Percentiles rank a stretch among this genome's conserved stretches.
These are phyloP conservation scores for Cladosporium sp. DNA, from an alignment of 2,329 filamentous ascomycete species.

Conservation along the genomic window DNA sequence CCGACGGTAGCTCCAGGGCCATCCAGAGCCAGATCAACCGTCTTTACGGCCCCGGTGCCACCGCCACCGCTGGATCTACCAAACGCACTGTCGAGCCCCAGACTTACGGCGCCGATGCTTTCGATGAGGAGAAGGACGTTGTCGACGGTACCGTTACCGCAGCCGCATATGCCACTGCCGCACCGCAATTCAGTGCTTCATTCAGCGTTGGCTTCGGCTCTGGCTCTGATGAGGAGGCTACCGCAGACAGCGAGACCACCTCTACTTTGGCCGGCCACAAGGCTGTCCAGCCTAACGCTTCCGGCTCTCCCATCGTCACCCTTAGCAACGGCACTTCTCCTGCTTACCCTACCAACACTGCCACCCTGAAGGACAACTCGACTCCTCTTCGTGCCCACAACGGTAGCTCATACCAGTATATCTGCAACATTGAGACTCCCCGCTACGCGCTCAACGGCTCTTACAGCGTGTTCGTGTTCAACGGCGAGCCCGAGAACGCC, in stretches of 20 bases:
- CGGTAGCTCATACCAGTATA: slow-evolving; percentile 59
- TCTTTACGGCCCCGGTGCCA: slow-evolving; percentile 49
- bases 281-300: not conserved
- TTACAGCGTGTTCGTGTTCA: slow-evolving; percentile 64
- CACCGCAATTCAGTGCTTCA: not conserved
- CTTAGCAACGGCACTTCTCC: slow-evolving; percentile 6
- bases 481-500: slow-evolving; percentile 46
- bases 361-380: slow-evolving; percentile 5
- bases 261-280: not conserved
- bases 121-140: slow-evolving; percentile 1
- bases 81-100: slow-evolving; percentile 21
- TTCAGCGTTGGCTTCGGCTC: not conserved
- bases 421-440: slow-evolving; percentile 60
- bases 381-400: slow-evolving; percentile 29
- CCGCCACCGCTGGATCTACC: slow-evolving; percentile 30
- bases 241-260: not conserved
- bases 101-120: not conserved
- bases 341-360: slow-evolving; percentile 5
- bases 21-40: slow-evolving; percentile 48
- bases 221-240: not conserved
- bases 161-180: not conserved
- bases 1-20: slow-evolving; percentile 34
- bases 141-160: not conserved
- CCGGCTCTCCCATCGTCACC: not conserved
- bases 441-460: slow-evolving; percentile 58